These are phyloP conservation scores for Paramecium sexaurelia DNA, from an alignment of 73 alveolate species.

Conservation along the genomic window DNA sequence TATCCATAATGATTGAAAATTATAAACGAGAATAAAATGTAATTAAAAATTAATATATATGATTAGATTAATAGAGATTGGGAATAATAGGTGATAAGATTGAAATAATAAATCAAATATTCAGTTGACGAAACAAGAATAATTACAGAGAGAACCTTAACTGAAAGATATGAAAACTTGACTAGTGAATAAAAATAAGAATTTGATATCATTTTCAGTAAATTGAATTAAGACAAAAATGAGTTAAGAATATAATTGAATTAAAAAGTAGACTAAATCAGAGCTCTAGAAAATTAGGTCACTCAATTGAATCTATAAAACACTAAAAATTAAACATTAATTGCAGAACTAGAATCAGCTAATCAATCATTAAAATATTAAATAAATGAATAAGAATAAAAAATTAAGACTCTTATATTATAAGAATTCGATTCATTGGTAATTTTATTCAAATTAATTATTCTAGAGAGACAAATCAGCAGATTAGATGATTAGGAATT, in stretches of 20 bases:
- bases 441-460: not conserved
- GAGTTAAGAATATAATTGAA: not conserved
- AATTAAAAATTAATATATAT: not conserved
- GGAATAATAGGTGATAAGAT: not conserved
- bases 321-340: not conserved
- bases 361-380: not conserved
- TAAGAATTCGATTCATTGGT: constrained; percentile 5
- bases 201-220: not conserved
- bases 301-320: not conserved
- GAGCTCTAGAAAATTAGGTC: not conserved
- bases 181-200: constrained; percentile 23
- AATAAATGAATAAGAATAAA: not conserved
- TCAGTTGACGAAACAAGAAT: not conserved
- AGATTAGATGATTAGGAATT: not conserved
- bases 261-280: not conserved
- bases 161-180: not conserved
- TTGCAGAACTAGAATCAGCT: constrained; percentile 8
- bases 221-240: not conserved
- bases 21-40: not conserved
- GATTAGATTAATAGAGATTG: not conserved
- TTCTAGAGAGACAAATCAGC: constrained; percentile 30
- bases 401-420: not conserved
- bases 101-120: not conserved
- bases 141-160: not conserved
- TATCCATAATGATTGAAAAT: not conserved